These are phyloP conservation scores for Hypoxylon sp. DNA, from an alignment of 2,329 filamentous ascomycete species.

Conservation along the genomic window DNA sequence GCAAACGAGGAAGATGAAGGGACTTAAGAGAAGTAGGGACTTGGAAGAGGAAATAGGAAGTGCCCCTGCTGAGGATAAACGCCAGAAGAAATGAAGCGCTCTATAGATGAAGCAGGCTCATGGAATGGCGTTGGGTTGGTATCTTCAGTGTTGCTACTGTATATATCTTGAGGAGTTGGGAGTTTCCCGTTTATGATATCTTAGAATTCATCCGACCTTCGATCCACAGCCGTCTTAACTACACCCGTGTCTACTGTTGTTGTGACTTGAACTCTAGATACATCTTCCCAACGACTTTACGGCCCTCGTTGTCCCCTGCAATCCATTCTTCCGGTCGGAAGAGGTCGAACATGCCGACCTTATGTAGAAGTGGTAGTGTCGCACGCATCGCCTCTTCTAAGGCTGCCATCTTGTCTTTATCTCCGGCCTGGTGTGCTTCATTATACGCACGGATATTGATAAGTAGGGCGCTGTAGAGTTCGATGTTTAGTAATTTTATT, in stretches of 20 bases:
- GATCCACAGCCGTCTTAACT: neutral
- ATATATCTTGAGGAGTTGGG: conserved; percentile 44
- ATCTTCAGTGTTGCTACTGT: conserved; percentile 25
- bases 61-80: conserved; percentile 63
- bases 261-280: conserved; percentile 46
- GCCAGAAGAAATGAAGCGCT: conserved; percentile 54
- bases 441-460: conserved; percentile 51
- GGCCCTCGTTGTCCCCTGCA: conserved; percentile 47
- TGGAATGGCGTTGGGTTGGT: conserved; percentile 34
- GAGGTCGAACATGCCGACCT: conserved; percentile 50
- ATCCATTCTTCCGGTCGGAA: conserved; percentile 52
- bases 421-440: conserved; percentile 43
- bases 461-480: conserved; percentile 45
- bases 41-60: conserved; percentile 69
- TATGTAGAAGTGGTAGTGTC: conserved; percentile 47
- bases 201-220: conserved; percentile 13
- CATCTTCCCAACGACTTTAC: conserved; percentile 46
- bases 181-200: conserved; percentile 35
- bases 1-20: conserved; percentile 99
- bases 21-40: conserved; percentile 85
- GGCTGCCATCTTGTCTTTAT: conserved; percentile 37
- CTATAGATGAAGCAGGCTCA: conserved; percentile 11
- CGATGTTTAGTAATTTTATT: conserved; percentile 4
- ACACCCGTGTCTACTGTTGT: conserved; percentile 13
- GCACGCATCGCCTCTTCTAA: conserved; percentile 46